A percentile compares a stretch with the other conserved stretches of the same genome.
Conservation (phyloP, 768 basidiomycete species). For the Collybia mongolica region DNA sequence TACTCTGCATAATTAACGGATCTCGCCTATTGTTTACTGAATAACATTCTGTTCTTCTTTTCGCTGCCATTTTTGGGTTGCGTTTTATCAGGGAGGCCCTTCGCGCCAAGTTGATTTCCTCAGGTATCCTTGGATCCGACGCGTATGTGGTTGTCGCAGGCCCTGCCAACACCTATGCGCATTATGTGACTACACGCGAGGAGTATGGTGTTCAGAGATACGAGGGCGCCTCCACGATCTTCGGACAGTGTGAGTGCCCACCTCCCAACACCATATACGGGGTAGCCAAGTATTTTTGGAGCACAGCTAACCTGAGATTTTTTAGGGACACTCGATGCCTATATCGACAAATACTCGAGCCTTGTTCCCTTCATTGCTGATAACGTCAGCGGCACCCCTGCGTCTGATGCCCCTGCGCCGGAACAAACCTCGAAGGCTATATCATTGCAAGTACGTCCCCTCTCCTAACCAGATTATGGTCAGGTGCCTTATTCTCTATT, state of each 20-base stretch:
- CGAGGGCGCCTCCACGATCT: conserved; percentile 80
- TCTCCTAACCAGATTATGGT: conserved; percentile 2
- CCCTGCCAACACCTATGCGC: conserved; percentile 79
- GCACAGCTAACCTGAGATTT: too few species aligned
- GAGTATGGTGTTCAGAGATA: conserved; percentile 77
- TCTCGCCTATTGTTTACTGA: background rate
- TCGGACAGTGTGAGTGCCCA: conserved; percentile 58
- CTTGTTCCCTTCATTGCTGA: conserved; percentile 64
- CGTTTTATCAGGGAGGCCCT: conserved; percentile 57
- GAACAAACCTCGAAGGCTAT: conserved; percentile 67
- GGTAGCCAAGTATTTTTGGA: background rate
- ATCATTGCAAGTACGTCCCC: conserved; percentile 53
- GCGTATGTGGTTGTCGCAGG: conserved; percentile 79
- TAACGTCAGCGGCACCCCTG: conserved; percentile 41
- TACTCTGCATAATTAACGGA: conserved; percentile 20
- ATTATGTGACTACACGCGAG: conserved; percentile 72
- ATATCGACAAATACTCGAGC: conserved; percentile 71
- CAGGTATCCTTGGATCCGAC: conserved; percentile 60
- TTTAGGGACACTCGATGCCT: conserved; percentile 74
- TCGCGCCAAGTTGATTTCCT: conserved; percentile 60
- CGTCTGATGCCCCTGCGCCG: conserved; percentile 63
- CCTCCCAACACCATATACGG: background rate
- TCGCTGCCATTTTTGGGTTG: conserved; percentile 2
- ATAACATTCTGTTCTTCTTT: conserved; percentile 3
- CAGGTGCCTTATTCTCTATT: conserved; percentile 1